A percentile compares a stretch with the other conserved stretches of the same genome.
These are phyloP conservation scores for Cytospora piceicola DNA, from an alignment of 2,329 filamentous ascomycete genomes.

Conservation along the genomic window DNA sequence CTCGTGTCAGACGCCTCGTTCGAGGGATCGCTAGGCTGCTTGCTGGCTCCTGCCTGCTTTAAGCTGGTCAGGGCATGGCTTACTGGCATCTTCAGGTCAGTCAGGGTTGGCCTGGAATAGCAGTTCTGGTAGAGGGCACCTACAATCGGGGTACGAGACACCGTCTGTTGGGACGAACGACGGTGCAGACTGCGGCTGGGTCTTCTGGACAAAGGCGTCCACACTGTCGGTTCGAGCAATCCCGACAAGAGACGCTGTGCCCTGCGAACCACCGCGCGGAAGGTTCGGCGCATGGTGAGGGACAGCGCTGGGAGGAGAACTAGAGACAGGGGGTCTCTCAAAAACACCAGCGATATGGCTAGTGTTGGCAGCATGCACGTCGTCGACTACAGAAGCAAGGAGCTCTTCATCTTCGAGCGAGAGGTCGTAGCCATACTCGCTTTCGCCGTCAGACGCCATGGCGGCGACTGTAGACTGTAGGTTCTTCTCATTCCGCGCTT, in stretches of 20 bases:
- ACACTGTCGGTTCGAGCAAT: conserved; percentile 30
- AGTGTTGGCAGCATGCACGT: background rate
- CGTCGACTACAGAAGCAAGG: conserved; percentile 36
- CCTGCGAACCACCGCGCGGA: conserved; percentile 14
- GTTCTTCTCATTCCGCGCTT: conserved; percentile 21
- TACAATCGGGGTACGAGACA: conserved; percentile 58
- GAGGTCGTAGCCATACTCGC: conserved; percentile 53
- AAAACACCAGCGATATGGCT: conserved; percentile 1
- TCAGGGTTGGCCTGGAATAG: conserved; percentile 52
- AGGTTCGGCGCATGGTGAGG: conserved; percentile 19
- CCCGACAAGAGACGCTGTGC: conserved; percentile 25
- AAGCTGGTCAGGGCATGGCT: conserved; percentile 47
- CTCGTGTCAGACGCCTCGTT: conserved; percentile 39
- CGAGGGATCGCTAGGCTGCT: conserved; percentile 32
- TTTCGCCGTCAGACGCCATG: conserved; percentile 41
- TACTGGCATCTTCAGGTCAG: conserved; percentile 67
- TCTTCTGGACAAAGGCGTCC: conserved; percentile 20
- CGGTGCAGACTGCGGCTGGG: conserved; percentile 22
- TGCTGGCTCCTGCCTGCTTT: conserved; percentile 25
- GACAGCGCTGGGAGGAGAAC: conserved; percentile 3
- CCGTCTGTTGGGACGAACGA: conserved; percentile 33
- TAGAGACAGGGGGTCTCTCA: background rate
- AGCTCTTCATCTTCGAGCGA: conserved; percentile 51
- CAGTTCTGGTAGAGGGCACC: conserved; percentile 35
- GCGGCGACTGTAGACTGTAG: conserved; percentile 16